Base-by-base conservation (phyloP, 176 grass and related monocot species). In the Eragrostis nindensis region DNA sequence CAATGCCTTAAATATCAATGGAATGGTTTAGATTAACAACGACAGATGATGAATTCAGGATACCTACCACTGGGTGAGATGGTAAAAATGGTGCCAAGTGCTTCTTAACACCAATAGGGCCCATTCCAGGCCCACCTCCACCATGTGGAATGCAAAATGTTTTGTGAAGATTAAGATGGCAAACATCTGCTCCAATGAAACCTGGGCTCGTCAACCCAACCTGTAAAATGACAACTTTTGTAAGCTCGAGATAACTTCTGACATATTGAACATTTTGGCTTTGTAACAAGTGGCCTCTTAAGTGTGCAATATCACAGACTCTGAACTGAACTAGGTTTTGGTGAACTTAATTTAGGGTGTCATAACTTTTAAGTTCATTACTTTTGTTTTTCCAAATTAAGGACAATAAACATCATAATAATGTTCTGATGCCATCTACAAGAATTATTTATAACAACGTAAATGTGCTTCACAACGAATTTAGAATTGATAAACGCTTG, bases 101-200 rank as follows among this genome's bases (percentile, higher is more conserved):
- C 77, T 96, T 86, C 86, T 99, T 95, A 47, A 99, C 97, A 93
- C 97, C 97, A 88, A 99, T 99, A 70, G 97, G 97, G 43, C 97
- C 97, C 97, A 99, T 99, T 44, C 97, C 97, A 26, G 97, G 97
- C 77, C 97, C 97, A 88, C 97, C 97, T 71, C 97, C 97, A 82
- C 97, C 97, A 66, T 99, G 97, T 46, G 97, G 97, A 79, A 99
- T 99, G 87, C 97, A 99, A 74, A 99, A 96, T 85, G 97, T 99
- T 77, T 99, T 99, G 82, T 99, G 97, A 60, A 99, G 92, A 73
- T 99, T 99, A 79, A 99, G 92, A 36, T 99, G 97, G 69, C 97
- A 99, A 29, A 99, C 97, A 87, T 99, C 97, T 71, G 97, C 97
- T 77, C 97, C 97, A 66, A 99, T 99, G 77, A 93, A 99, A 70